Evolutionary conservation across 2,329 filamentous ascomycete species (phyloP).

Genomic region (Nothophaeocryptopus gaeumannii): DNA sequence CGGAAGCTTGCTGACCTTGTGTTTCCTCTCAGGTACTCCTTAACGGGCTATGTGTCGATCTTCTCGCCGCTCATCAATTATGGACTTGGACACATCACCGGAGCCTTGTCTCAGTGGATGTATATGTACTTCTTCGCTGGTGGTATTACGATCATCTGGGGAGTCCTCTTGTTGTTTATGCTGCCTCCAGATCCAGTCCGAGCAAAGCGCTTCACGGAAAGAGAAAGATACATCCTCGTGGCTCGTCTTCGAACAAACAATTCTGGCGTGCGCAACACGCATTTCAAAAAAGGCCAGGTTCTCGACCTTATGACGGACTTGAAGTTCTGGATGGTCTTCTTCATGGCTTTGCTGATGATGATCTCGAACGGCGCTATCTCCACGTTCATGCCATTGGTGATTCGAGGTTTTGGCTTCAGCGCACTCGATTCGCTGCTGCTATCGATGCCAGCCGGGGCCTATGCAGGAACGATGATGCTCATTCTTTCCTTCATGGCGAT

Average conservation of each 20-base stretch:
- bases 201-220: constrained; percentile 42
- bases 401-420: constrained; percentile 31
- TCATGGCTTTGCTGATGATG: constrained; percentile 49
- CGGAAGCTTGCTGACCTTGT: constrained; percentile 3
- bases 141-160: constrained; percentile 42
- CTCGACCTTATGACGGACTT: constrained; percentile 35
- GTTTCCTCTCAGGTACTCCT: constrained; percentile 29
- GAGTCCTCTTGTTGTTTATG: constrained; percentile 39
- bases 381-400: constrained; percentile 39
- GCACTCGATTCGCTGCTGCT: constrained; percentile 10
- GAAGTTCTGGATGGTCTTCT: constrained; percentile 44
- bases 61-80: constrained; percentile 51
- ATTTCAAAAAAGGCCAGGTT: constrained; percentile 46
- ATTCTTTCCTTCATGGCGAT: constrained; percentile 9
- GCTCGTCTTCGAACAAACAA: constrained; percentile 32
- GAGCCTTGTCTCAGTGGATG: constrained; percentile 16
- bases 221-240: constrained; percentile 30
- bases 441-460: constrained; percentile 12
- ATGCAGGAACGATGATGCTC: constrained; percentile 14
- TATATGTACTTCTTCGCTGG: constrained; percentile 42
- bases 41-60: constrained; percentile 46
- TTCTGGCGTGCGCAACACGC: constrained; percentile 39
- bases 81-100: constrained; percentile 46
- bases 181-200: constrained; percentile 43
- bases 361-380: constrained; percentile 40